Percentiles rank a stretch among this genome's conserved stretches.
Conservation (phyloP, 2,329 filamentous ascomycete genomes). For the Neonectria sp. region DNA sequence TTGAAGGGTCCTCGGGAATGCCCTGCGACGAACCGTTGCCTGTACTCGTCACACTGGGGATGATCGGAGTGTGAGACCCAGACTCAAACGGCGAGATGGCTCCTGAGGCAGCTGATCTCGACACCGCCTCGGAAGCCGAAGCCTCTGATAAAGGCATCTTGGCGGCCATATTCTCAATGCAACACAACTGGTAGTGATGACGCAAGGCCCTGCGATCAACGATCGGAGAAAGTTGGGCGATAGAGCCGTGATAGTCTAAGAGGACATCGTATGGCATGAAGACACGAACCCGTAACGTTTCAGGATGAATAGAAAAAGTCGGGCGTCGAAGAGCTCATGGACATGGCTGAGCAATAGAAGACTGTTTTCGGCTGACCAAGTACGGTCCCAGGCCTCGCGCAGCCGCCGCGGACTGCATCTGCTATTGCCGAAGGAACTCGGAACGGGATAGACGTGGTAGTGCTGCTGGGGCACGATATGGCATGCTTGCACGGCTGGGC, state of each 20-base stretch:
- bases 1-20: conserved; percentile 5
- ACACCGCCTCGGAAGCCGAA: too few species aligned
- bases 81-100: conserved; percentile 2
- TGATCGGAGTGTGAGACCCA: conserved; percentile 3
- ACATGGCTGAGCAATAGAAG: conserved; percentile 37
- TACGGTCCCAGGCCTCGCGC: conserved; percentile 21
- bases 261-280: conserved; percentile 39
- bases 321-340: conserved; percentile 36
- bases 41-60: conserved; percentile 2
- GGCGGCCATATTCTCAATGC: conserved; percentile 24
- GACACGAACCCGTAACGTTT: conserved; percentile 38
- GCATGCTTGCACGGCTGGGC: conserved; percentile 36
- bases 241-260: neutral
- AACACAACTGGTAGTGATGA: conserved; percentile 31
- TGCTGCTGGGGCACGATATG: conserved; percentile 41
- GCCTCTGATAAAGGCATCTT: neutral
- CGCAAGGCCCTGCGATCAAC: conserved; percentile 34
- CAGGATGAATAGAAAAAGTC: conserved; percentile 44
- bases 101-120: too few species aligned
- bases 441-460: conserved; percentile 35
- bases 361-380: conserved; percentile 33
- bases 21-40: neutral
- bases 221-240: neutral
- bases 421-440: neutral
- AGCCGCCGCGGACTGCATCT: conserved; percentile 5